These are phyloP conservation scores for Ophiobolus disseminans DNA, from an alignment of 2,329 filamentous ascomycete genomes.

Conservation along the genomic window DNA sequence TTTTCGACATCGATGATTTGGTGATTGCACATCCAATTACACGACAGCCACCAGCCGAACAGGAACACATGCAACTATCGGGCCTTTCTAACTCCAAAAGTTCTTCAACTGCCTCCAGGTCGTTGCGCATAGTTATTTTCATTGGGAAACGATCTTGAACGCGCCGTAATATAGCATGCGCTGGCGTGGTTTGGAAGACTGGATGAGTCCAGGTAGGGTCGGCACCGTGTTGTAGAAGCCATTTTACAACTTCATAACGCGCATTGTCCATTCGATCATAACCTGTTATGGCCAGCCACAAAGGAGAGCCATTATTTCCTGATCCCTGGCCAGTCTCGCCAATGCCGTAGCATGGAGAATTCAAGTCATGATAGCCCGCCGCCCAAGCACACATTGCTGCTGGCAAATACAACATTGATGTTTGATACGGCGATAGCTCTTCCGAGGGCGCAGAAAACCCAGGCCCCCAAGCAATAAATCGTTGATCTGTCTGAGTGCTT, in stretches of 20 bases:
- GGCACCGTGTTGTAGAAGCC: neutral
- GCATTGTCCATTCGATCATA: no score
- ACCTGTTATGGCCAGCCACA: no score
- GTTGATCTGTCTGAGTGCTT: no score
- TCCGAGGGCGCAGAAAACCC: no score
- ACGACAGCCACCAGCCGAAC: neutral
- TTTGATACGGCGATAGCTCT: no score
- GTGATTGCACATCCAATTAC: neutral
- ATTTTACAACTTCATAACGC: no score
- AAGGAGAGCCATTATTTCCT: neutral
- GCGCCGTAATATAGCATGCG: neutral
- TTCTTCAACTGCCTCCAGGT: neutral
- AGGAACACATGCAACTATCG: neutral
- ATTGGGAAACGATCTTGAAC: neutral
- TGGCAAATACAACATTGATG: neutral
- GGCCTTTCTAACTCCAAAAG: neutral
- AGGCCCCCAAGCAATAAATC: no score
- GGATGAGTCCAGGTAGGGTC: conserved; percentile 1
- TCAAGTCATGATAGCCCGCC: neutral
- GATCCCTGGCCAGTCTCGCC: no score
- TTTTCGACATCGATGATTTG: neutral
- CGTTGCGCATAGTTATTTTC: neutral
- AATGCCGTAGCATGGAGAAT: neutral
- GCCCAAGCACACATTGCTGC: neutral
- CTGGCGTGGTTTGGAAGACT: neutral